Evolutionary conservation across 2,329 filamentous ascomycete species (phyloP), one percentile per base, ranked within the genome.

Genomic region (Aspergillus luchuensis): DNA sequence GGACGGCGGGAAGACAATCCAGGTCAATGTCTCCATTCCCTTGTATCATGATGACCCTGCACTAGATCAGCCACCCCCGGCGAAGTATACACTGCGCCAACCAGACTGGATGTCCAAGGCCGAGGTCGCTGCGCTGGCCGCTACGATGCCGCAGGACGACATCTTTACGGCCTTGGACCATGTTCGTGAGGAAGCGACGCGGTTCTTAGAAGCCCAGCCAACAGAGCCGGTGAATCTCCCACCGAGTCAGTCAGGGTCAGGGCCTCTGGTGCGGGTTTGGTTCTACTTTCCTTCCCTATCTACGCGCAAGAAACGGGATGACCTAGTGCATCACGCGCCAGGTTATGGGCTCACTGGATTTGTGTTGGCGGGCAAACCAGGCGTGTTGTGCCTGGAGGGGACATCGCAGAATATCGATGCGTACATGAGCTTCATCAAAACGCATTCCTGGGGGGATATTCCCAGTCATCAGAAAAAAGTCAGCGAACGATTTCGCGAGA

Each of bases 351-450:
- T 88, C 0, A 87, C 85, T 0, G 85, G 85, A 0, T 87, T 88
- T 65, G 79, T 87, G 3, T 75, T 85, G 15, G 85, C 85, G 0
- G 85, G 85, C 0, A 88, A 88, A 62, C 85, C 85, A 0, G 85
- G 85, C 0, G 67, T 74, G 4, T 60, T 74, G 47, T 74, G 72
- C 59, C 66, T 74, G 5, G 72, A 74, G 58, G 2, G 74, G 81
- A 69, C 57, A 0, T 81, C 83, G 0, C 52, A 66, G 7, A 69
- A 76, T 25, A 79, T 87, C 2, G 85, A 87, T 58, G 80, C 80
- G 8, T 87, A 86, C 65, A 87, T 87, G 85, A 82, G 79, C 28
- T 87, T 84, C 59, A 87, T 87, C 74, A 87, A 87, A 72, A 87
- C 84, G 5, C 82, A 87, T 65, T 85, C 83, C 56, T 87, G 85